Evolutionary conservation across 495 filamentous ascomycete genomes (phyloP).

Genomic region (Aspergillus haitiensis): DNA sequence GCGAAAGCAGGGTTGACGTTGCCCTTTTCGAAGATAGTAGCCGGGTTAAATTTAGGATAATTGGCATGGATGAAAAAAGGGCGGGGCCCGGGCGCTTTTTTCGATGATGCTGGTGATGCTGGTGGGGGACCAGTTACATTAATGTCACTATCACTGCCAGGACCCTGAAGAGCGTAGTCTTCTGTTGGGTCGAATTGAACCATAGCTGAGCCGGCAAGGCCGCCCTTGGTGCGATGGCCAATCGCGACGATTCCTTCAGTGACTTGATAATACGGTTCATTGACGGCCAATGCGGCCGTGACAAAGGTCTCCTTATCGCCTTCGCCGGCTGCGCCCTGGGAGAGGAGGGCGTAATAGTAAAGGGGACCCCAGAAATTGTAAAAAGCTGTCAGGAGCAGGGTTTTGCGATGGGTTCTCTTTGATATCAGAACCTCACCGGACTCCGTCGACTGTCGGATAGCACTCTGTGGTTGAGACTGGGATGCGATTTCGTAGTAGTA

Average conservation of each 20-base stretch:
- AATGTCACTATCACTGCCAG: constrained; percentile 10
- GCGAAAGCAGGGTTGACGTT: constrained; percentile 36
- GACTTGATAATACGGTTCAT: constrained; percentile 50
- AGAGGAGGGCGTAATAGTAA: constrained; percentile 54
- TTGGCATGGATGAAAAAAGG: constrained; percentile 54
- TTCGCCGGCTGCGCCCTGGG: constrained; percentile 53
- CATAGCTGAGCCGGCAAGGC: constrained; percentile 43
- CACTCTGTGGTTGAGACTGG: constrained; percentile 29
- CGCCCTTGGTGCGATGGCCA: constrained; percentile 64
- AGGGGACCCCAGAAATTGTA: constrained; percentile 59
- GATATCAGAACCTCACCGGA: constrained; percentile 55
- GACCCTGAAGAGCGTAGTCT: constrained; percentile 34
- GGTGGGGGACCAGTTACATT: constrained; percentile 1
- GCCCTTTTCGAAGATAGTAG: constrained; percentile 41
- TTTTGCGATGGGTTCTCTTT: constrained; percentile 46
- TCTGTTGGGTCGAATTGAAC: constrained; percentile 45
- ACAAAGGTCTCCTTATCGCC: constrained; percentile 63
- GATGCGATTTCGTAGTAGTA: constrained; percentile 52
- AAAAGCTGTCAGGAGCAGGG: constrained; percentile 55
- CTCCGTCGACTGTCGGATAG: constrained; percentile 45
- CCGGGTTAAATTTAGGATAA: constrained; percentile 52
- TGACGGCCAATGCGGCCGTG: constrained; percentile 46
- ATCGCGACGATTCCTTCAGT: constrained; percentile 80
- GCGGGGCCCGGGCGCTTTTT: constrained; percentile 21
- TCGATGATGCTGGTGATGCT: constrained; percentile 18